Base-by-base conservation (phyloP, 2,329 filamentous ascomycete genomes). In the Xylaria polymorpha region DNA sequence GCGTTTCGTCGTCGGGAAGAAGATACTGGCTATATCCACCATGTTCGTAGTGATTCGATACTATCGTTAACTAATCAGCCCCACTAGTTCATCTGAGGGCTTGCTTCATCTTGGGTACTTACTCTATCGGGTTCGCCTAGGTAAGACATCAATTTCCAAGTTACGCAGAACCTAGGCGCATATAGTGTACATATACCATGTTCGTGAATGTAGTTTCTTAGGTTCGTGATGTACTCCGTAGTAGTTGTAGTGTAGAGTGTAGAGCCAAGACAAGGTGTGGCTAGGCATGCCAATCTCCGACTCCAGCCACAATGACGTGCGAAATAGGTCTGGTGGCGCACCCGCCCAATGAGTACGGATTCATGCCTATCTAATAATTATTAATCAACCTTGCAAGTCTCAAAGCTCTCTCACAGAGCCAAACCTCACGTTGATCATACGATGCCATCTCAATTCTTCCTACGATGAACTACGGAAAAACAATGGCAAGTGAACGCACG, bases 401-500 rank as follows among this genome's bases (percentile, higher is more conserved):
- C 12, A 9, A 58, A 25, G 37, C n/a, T 43, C 20, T 57, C 37
- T 43, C 37, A 25, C 20, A 14, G 3, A 58, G 20, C 15, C 3
- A n/a, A 58, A 18, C 20, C 1, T 43, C 12, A 18, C 22, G 8
- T 58, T 25, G 25, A 46, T 43, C 56, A 39, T 53, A 60, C 20
- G 25, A 69, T 62, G 64, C 41, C 18, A 53, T 41, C 53, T 48
- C 41, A 20, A 59, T 48, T 4, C 14, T 37, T 20, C 50, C 46
- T 51, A 61, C 61, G 56, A 67, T 58, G 65, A 55, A 57, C 41
- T 46, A 60, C 56, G 70, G 74, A 71, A 74, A 74, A 37, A 81
- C 74, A 68, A 84, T 83, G 82, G 72, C 81, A 22, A 74, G 83
- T 78, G 91, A 93, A 82, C 84, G 83, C 66, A 92, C 90, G 60